These are phyloP conservation scores for Pseudogymnoascus sp. DNA, from an alignment of 2,329 filamentous ascomycete genomes.

Conservation along the genomic window DNA sequence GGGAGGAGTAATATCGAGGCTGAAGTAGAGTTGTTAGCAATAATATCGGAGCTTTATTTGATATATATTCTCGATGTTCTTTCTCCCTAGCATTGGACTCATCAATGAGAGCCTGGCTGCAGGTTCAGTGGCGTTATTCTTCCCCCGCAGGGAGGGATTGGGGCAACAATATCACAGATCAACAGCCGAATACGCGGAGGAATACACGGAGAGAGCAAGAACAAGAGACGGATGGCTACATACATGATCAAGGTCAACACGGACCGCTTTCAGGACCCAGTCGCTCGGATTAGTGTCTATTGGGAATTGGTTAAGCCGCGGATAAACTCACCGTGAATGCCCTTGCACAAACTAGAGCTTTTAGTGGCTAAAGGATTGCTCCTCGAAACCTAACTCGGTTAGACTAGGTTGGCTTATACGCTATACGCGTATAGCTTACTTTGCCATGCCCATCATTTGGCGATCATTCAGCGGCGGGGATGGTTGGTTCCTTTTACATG, in stretches of 20 bases:
- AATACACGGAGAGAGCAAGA: not conserved
- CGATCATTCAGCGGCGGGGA: not conserved
- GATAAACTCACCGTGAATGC: not conserved
- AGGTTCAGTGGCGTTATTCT: too few relatives aligned
- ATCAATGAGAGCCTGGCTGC: too few relatives aligned
- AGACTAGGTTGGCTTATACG: too few relatives aligned
- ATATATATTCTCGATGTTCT: not conserved
- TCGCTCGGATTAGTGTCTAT: not conserved
- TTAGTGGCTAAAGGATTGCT: not conserved
- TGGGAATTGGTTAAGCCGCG: not conserved
- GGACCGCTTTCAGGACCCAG: not conserved
- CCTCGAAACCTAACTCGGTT: not conserved
- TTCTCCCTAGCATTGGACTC: not conserved
- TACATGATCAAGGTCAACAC: not conserved
- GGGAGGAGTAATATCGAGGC: not conserved
- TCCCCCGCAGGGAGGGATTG: not conserved
- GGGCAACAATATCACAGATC: not conserved
- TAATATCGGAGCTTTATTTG: not conserved
- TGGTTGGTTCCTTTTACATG: too few relatives aligned
- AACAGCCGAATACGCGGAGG: not conserved
- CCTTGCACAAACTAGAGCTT: not conserved
- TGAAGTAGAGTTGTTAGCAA: not conserved
- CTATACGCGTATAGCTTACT: not conserved
- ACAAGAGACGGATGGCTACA: not conserved
- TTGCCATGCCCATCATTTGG: not conserved